Percentiles rank a stretch among this genome's conserved stretches.
Conservation (phyloP, 148 eudicot genomes). For the Rhododendron ferrugineum region DNA sequence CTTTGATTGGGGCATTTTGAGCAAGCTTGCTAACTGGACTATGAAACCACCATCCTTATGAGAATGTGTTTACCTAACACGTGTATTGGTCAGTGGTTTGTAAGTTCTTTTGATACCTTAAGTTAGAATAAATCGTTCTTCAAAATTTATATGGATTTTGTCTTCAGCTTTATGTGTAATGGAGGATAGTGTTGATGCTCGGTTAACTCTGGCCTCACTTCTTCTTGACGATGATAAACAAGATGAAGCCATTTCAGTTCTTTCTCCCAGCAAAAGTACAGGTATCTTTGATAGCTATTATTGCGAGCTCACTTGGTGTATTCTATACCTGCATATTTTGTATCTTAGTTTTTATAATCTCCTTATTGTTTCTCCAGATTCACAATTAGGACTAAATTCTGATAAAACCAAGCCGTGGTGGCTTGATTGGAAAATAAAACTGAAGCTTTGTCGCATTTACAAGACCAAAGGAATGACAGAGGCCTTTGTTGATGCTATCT, state of each 20-base stretch:
- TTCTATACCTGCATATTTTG: not conserved
- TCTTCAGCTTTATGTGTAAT: slow-evolving; percentile 56
- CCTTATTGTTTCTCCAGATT: slow-evolving; percentile 25
- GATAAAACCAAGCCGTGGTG: slow-evolving; percentile 59
- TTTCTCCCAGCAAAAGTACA: slow-evolving; percentile 58
- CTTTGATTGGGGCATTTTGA: not conserved
- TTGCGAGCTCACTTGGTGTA: slow-evolving; percentile 4
- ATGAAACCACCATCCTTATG: not conserved
- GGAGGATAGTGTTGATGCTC: slow-evolving; percentile 62
- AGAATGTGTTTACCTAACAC: not conserved
- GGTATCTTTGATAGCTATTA: slow-evolving; percentile 32
- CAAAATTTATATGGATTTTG: not conserved
- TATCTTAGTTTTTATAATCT: not conserved
- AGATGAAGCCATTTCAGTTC: slow-evolving; percentile 74
- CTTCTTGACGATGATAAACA: slow-evolving; percentile 64
- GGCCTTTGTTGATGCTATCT: slow-evolving; percentile 62
- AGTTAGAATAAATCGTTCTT: not conserved
- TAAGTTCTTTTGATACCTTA: not conserved
- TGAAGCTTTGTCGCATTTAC: slow-evolving; percentile 68
- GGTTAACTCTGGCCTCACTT: slow-evolving; percentile 63
- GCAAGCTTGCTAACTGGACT: not conserved
- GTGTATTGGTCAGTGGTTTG: not conserved
- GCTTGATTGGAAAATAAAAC: slow-evolving; percentile 64
- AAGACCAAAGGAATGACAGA: slow-evolving; percentile 55
- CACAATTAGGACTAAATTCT: slow-evolving; percentile 22